Base-by-base conservation (phyloP, 176 grass and related monocot genomes). In the Miscanthus lutarioriparius region DNA sequence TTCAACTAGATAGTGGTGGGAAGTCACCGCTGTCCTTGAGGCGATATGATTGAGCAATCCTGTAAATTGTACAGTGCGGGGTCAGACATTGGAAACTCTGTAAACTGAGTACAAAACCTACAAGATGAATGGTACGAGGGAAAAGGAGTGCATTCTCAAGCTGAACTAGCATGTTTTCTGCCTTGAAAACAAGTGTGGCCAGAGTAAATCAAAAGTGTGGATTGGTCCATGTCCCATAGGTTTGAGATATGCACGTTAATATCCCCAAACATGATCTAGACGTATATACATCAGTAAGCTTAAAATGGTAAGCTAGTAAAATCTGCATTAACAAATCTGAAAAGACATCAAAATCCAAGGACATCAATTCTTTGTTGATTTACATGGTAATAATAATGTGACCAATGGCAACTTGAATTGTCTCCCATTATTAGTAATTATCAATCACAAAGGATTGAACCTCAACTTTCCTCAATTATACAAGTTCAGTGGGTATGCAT, bases 1-100 rank as follows among this genome's bases (percentile, higher is more conserved):
- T n/a, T n/a, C n/a, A n/a, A n/a, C 91, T 85, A 4, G 89, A 86
- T 64, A 98, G 88, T 67, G 96, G 93, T 20, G 96, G 96, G 74
- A 98, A 98, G 77, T 98, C 96, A 3, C 70, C 83, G 8, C 90
- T 90, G 77, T 98, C 91, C 85, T 95, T 98, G 20, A 98, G 93
- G 80, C 56, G 80, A 84, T 95, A 98, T 65, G 66, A 73, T 75
- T 88, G 78, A 73, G 20, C 86, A 65, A 73, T 86, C 89, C 96
- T 95, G 83, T 64, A 73, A 86, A 65, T 67, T 86, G 25, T 82
- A 67, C 22, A 59, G 15, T 72, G 22, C 9, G 4, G 22, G 15
- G 51, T 82, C 48, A 86, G 6, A 8, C 36, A 77, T 20, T 76
- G 43, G 26, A 64, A 77, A 85, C 39, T 68, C 66, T 75, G 43